Percentiles rank a stretch among this genome's conserved stretches.
phyloP scores from a whole-genome alignment of 1,284 basidiomycete genomes.

The Cystobasidium slooffiae region DNA sequence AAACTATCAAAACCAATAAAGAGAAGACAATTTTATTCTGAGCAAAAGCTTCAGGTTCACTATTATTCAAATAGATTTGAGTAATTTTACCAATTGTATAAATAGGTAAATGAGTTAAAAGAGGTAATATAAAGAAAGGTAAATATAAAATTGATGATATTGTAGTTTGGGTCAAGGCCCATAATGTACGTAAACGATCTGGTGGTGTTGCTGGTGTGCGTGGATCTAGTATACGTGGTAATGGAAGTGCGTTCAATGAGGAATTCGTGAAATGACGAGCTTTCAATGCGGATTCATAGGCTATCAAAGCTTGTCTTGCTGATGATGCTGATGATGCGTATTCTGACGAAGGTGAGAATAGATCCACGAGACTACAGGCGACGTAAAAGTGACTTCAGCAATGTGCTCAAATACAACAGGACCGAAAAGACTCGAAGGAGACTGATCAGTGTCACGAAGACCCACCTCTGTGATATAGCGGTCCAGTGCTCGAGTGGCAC shows the following conservation, averaged over 20 bases:
- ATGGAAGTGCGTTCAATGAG: conserved; percentile 72
- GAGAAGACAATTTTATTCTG: conserved; percentile 90
- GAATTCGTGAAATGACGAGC: conserved; percentile 79
- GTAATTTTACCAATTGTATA: conserved; percentile 69
- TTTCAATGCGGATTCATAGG: conserved; percentile 84
- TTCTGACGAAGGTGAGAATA: conserved; percentile 49
- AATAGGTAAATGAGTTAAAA: conserved; percentile 78
- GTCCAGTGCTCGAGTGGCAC: conserved; percentile 80
- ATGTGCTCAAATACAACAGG: too few relatives aligned
- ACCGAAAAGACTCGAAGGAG: too few relatives aligned
- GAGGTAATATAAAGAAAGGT: conserved; percentile 83
- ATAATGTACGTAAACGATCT: conserved; percentile 76
- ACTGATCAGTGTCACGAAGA: conserved; percentile 15
- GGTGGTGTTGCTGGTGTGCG: conserved; percentile 68
- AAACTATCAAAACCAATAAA: conserved; percentile 67
- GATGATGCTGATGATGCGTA: conserved; percentile 62
- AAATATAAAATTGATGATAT: conserved; percentile 70
- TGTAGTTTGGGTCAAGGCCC: conserved; percentile 75
- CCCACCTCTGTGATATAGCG: conserved; percentile 75
- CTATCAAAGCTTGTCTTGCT: conserved; percentile 72
- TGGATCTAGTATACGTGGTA: conserved; percentile 79
- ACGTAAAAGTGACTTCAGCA: neutral
- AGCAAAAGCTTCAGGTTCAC: conserved; percentile 67
- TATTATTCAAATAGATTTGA: conserved; percentile 65
- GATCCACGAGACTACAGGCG: conserved; percentile 48